These are phyloP conservation scores for Aureobasidium sp. DNA, from an alignment of 2,329 filamentous ascomycete species.

Conservation along the genomic window DNA sequence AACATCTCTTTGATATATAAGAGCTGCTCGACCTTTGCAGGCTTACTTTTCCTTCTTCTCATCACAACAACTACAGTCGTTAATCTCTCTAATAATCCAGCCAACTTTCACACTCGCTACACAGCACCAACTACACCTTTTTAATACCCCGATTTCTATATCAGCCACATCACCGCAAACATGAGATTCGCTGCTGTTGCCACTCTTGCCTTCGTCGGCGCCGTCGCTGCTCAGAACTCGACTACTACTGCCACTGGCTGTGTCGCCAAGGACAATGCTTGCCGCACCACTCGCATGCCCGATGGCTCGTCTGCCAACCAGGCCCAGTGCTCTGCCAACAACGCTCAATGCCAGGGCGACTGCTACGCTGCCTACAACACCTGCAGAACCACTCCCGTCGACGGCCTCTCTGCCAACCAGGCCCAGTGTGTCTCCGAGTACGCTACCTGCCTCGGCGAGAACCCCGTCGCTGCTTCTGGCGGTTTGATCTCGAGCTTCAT, in stretches of 20 bases:
- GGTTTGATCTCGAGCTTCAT: neutral
- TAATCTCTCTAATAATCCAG: neutral
- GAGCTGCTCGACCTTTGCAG: neutral
- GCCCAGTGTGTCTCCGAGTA: slow-evolving; percentile 10
- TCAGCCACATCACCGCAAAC: neutral
- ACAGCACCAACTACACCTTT: neutral
- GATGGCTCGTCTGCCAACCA: slow-evolving; percentile 1
- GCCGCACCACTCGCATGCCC: neutral
- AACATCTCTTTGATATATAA: neutral
- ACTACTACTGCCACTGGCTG: slow-evolving; percentile 9
- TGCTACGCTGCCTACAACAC: slow-evolving; percentile 10
- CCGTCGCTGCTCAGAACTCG: slow-evolving; percentile 3
- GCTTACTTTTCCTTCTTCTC: neutral
- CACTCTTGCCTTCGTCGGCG: slow-evolving; percentile 3
- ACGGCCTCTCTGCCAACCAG: slow-evolving; percentile 13
- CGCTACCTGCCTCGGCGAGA: slow-evolving; percentile 8
- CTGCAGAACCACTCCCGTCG: neutral
- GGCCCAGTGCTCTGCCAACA: slow-evolving; percentile 3
- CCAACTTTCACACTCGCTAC: slow-evolving; percentile 4
- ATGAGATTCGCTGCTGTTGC: slow-evolving; percentile 5
- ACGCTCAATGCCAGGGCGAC: neutral
- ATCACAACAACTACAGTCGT: neutral
- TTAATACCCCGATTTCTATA: neutral
- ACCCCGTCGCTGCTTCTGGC: neutral
- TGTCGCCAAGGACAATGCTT: neutral